Percentiles rank a stretch among this genome's conserved stretches.
Conservation (phyloP, 495 filamentous ascomycete species). For the Amphirosellinia nigrospora region DNA sequence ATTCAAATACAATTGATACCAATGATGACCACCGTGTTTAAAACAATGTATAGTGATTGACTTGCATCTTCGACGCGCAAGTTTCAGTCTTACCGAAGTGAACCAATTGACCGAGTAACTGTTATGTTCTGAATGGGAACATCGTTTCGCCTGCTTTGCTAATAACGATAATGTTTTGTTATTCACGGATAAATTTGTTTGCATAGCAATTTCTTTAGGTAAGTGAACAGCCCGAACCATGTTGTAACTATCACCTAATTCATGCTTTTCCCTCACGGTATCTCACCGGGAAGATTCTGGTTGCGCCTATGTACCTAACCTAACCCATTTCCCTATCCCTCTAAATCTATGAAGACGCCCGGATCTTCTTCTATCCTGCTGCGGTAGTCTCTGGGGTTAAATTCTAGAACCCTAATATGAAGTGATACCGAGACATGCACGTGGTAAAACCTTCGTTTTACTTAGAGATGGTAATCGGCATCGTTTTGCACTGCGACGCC, state of each 20-base stretch:
- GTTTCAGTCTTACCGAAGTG: neutral
- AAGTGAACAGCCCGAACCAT: too few relatives aligned
- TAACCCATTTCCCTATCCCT: neutral
- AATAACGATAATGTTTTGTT: neutral
- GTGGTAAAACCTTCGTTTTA: neutral
- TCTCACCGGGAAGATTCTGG: neutral
- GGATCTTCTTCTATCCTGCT: neutral
- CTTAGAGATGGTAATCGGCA: constrained; percentile 48
- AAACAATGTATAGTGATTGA: neutral
- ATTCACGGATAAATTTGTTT: neutral
- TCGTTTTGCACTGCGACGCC: constrained; percentile 43
- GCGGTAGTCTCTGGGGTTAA: neutral
- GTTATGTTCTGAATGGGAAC: neutral
- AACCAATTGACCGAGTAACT: neutral
- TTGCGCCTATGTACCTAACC: neutral
- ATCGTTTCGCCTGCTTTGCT: neutral
- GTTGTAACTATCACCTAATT: too few relatives aligned
- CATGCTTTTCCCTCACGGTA: too few relatives aligned
- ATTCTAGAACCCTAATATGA: neutral
- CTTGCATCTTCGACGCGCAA: neutral
- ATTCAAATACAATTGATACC: neutral
- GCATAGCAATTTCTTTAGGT: too few relatives aligned
- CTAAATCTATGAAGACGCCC: neutral
- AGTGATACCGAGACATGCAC: neutral
- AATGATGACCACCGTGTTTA: neutral